Evolutionary conservation across 1,284 basidiomycete genomes (phyloP).

Genomic region (Pterulicium gracile): DNA sequence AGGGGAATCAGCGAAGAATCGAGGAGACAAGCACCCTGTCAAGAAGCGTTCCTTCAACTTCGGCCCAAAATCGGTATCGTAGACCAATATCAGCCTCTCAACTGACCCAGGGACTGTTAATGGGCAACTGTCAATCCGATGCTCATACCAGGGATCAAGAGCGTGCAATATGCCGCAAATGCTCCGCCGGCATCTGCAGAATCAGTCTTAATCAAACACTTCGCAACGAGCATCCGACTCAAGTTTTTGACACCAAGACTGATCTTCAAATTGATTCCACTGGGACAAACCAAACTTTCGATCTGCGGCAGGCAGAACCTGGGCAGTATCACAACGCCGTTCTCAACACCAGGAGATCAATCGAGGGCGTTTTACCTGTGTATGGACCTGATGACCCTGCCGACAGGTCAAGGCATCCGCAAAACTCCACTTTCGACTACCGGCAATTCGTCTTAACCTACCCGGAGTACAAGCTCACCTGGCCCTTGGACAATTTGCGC

Average conservation of each 20-base stretch:
- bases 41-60: no score
- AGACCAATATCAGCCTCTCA: no score
- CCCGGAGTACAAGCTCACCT: conserved; percentile 44
- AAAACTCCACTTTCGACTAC: not conserved
- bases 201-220: not conserved
- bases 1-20: no score
- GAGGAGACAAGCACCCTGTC: no score
- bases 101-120: not conserved
- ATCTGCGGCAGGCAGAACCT: not conserved
- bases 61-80: no score
- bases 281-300: not conserved
- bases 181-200: not conserved
- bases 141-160: not conserved
- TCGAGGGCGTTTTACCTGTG: not conserved
- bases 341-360: not conserved
- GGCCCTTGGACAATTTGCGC: conserved; percentile 62
- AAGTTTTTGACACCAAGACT: not conserved
- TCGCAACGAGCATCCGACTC: not conserved
- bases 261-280: not conserved
- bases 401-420: not conserved
- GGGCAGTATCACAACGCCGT: not conserved
- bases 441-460: not conserved
- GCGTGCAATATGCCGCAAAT: not conserved
- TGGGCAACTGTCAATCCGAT: conserved; percentile 1
- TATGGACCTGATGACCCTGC: not conserved